phyloP scores from a whole-genome alignment of 2,329 filamentous ascomycete genomes.

The Rutstroemia sp. region DNA sequence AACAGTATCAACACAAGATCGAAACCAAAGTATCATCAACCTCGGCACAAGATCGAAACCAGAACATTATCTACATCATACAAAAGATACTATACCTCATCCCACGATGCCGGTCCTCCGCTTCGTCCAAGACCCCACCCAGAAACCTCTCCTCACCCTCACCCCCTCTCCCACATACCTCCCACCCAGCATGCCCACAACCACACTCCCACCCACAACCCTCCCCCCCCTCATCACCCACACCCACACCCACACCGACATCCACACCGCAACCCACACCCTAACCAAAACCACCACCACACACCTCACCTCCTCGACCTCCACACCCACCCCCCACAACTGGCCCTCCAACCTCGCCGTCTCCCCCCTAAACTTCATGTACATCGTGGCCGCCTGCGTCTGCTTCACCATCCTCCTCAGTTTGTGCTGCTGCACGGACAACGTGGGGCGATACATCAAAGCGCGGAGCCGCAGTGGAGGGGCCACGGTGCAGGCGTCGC shows the following conservation, averaged over 20 bases:
- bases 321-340: neutral
- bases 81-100: no score
- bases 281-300: no score
- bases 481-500: neutral
- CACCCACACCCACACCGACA: neutral
- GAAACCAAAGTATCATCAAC: no score
- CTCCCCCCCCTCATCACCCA: neutral
- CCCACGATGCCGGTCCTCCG: neutral
- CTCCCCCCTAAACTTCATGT: constrained; percentile 3
- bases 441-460: constrained; percentile 2
- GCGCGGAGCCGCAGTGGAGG: neutral
- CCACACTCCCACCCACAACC: no score
- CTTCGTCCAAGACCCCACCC: neutral
- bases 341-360: neutral
- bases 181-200: no score
- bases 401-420: constrained; percentile 3
- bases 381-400: constrained; percentile 1
- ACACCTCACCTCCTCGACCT: neutral
- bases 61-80: no score
- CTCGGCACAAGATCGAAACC: no score
- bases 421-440: constrained; percentile 3
- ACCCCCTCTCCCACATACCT: no score
- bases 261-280: no score
- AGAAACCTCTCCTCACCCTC: neutral
- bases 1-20: neutral